Conservation (phyloP, 352 stramenopile species). For the Phytophthora nicotianae region DNA sequence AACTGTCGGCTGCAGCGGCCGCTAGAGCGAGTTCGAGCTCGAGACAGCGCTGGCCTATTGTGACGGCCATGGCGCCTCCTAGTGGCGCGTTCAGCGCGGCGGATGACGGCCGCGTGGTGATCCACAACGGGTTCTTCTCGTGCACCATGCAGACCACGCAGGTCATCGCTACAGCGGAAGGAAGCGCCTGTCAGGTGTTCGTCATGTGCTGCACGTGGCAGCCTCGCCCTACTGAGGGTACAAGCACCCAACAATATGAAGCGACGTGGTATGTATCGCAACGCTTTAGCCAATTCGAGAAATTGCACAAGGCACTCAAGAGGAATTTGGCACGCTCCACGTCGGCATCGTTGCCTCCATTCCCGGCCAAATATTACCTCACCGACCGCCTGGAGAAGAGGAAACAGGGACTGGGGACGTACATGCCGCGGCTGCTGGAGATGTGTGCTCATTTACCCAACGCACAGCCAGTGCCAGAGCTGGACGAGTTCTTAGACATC, state of each 20-base stretch:
- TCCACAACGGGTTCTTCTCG: slow-evolving; percentile 39
- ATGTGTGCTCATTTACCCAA: slow-evolving; percentile 40
- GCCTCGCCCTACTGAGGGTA: slow-evolving; percentile 9
- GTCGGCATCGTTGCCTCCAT: slow-evolving; percentile 31
- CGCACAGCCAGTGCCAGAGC: slow-evolving; percentile 32
- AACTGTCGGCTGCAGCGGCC: slow-evolving; percentile 13
- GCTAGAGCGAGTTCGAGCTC: slow-evolving; percentile 6
- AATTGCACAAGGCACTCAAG: slow-evolving; percentile 40
- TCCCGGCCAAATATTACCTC: slow-evolving; percentile 50
- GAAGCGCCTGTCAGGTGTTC: slow-evolving; percentile 37
- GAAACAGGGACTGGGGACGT: slow-evolving; percentile 37
- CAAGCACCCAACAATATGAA: slow-evolving; percentile 4
- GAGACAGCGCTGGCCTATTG: slow-evolving; percentile 13
- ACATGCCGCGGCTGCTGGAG: slow-evolving; percentile 40
- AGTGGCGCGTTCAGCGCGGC: slow-evolving; percentile 23
- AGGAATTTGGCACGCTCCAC: slow-evolving; percentile 29
- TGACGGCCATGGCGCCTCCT: slow-evolving; percentile 19
- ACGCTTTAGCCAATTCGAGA: slow-evolving; percentile 53
- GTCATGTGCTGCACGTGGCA: slow-evolving; percentile 47
- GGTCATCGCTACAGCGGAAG: slow-evolving; percentile 24
- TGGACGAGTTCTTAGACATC: slow-evolving; percentile 50
- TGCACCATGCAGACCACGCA: slow-evolving; percentile 40
- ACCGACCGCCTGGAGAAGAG: slow-evolving; percentile 39
- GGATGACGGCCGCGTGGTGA: slow-evolving; percentile 32
- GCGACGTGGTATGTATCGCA: slow-evolving; percentile 51